Evolutionary conservation across 148 eudicot species (phyloP).

Genomic region (Suaeda aralocaspica): DNA sequence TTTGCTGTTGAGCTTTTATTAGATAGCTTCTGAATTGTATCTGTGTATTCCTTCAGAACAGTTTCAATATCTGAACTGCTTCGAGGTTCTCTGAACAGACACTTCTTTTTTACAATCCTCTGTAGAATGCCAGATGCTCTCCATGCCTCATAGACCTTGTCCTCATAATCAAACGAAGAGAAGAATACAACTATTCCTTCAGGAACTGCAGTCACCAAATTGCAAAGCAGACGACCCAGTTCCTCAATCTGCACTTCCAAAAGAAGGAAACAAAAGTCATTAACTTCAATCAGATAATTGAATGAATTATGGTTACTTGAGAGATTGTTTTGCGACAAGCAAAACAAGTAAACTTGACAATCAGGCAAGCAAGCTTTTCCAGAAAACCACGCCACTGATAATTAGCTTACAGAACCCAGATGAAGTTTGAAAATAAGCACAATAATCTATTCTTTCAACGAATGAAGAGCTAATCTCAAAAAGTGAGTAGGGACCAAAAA

Average conservation of each 20-base stretch:
- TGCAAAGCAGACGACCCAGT: constrained; percentile 80
- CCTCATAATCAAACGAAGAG: constrained; percentile 90
- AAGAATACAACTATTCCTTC: constrained; percentile 86
- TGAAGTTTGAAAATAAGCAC: neutral
- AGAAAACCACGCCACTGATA: neutral
- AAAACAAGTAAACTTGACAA: neutral
- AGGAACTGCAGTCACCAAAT: constrained; percentile 71
- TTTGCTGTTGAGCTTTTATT: constrained; percentile 22
- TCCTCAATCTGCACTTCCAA: constrained; percentile 64
- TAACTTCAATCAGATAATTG: neutral
- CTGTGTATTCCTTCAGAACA: constrained; percentile 71
- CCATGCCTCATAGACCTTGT: constrained; percentile 74
- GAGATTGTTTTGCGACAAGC: neutral
- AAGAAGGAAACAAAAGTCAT: neutral
- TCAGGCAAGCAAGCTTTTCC: neutral
- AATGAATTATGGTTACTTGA: neutral
- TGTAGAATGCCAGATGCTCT: constrained; percentile 71
- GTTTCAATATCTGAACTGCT: constrained; percentile 65
- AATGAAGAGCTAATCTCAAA: neutral
- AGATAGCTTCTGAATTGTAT: constrained; percentile 44
- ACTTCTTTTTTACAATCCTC: constrained; percentile 68
- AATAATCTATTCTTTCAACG: neutral
- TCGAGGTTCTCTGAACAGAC: constrained; percentile 81
- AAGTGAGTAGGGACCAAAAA: neutral
- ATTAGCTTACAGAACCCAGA: neutral